Conservation (phyloP, 257 asterid species). For the Plantago elongata region DNA sequence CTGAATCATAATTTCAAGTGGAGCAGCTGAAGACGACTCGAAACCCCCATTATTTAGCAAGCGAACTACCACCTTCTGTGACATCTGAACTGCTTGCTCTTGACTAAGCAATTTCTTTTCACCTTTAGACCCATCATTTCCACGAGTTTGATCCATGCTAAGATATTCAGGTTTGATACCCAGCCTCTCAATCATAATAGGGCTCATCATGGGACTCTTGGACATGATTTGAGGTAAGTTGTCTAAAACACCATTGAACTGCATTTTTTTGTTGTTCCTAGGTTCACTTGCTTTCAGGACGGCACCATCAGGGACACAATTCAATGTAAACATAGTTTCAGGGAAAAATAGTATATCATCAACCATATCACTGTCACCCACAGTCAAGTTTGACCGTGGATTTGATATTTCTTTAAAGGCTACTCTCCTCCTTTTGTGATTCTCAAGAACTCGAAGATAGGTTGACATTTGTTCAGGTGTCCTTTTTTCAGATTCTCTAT, state of each 20-base stretch:
- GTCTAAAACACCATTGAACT: slow-evolving; percentile 84
- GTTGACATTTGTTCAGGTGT: slow-evolving; percentile 85
- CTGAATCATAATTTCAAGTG: slow-evolving; percentile 69
- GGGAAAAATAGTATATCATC: slow-evolving; percentile 75
- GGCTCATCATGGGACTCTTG: slow-evolving; percentile 61
- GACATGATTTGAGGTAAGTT: slow-evolving; percentile 65
- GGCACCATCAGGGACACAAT: slow-evolving; percentile 88
- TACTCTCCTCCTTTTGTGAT: slow-evolving; percentile 76
- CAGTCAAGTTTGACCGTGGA: slow-evolving; percentile 33
- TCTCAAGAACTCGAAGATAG: slow-evolving; percentile 75
- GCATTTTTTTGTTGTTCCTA: slow-evolving; percentile 48
- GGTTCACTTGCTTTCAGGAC: slow-evolving; percentile 36
- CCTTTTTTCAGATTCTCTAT: slow-evolving; percentile 77
- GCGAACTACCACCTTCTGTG: slow-evolving; percentile 79
- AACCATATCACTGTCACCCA: slow-evolving; percentile 35
- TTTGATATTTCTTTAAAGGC: slow-evolving; percentile 53
- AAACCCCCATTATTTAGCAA: slow-evolving; percentile 61
- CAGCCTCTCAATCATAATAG: slow-evolving; percentile 96
- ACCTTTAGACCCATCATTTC: slow-evolving; percentile 57
- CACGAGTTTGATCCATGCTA: slow-evolving; percentile 68
- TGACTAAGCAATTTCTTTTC: slow-evolving; percentile 53
- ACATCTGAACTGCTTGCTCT: slow-evolving; percentile 72
- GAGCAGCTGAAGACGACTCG: slow-evolving; percentile 74
- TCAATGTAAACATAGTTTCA: slow-evolving; percentile 76
- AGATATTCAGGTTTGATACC: slow-evolving; percentile 88